Conservation (phyloP, 352 stramenopile genomes). For the Pythium insidiosum region DNA sequence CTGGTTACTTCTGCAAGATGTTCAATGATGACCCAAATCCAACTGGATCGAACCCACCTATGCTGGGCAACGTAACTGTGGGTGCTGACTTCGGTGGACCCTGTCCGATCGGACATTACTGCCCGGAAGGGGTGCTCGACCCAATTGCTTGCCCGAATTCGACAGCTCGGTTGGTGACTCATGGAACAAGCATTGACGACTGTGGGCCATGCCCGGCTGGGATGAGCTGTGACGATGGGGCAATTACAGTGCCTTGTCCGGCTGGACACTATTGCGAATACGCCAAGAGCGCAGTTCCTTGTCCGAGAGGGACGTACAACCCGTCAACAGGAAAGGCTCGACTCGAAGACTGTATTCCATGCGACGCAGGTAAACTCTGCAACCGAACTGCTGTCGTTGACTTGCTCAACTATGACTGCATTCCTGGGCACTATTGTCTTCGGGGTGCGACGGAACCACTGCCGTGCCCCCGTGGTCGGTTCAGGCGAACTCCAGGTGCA, state of each 20-base stretch:
- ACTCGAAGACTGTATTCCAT: conserved; percentile 50
- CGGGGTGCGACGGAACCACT: conserved; percentile 21
- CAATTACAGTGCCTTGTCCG: conserved; percentile 51
- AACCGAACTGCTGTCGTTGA: conserved; percentile 56
- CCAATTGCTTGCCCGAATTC: conserved; percentile 58
- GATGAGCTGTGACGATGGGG: conserved; percentile 77
- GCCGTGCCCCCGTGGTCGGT: conserved; percentile 43
- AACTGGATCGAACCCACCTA: too few relatives aligned
- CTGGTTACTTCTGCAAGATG: conserved; percentile 81
- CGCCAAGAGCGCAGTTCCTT: conserved; percentile 32
- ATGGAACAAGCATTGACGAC: conserved; percentile 44
- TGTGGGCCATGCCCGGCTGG: conserved; percentile 77
- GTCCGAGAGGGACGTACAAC: conserved; percentile 60
- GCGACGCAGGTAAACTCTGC: conserved; percentile 65
- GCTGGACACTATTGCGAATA: conserved; percentile 49
- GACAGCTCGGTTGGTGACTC: conserved; percentile 37
- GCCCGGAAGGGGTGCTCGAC: conserved; percentile 56
- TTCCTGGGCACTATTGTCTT: conserved; percentile 64
- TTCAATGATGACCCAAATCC: conserved; percentile 55
- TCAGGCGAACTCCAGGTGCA: conserved; percentile 22
- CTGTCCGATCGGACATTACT: conserved; percentile 73
- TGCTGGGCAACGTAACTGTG: conserved; percentile 8
- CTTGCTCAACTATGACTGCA: conserved; percentile 52
- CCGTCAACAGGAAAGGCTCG: conserved; percentile 19
- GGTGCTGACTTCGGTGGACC: conserved; percentile 49